A percentile compares a stretch with the other conserved stretches of the same genome.
Evolutionary conservation across 495 filamentous ascomycete species (phyloP).

Genomic region (Lepraria neglecta): DNA sequence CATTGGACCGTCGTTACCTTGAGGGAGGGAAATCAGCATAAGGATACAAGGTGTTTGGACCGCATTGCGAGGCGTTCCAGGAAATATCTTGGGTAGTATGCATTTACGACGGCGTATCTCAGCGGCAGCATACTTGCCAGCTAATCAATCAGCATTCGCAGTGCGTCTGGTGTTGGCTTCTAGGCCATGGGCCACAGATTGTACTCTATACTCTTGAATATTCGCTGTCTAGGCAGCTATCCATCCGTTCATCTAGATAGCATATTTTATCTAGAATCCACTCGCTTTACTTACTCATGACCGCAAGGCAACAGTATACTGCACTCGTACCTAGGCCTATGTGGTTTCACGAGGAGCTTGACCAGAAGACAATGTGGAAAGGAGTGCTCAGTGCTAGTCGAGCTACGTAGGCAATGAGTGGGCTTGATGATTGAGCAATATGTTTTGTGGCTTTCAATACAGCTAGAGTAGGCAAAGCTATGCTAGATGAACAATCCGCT

Average conservation of each 20-base stretch:
- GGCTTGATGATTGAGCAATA: not conserved
- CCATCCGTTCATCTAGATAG: not conserved
- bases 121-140: constrained; percentile 4
- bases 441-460: not conserved
- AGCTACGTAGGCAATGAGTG: too few species aligned
- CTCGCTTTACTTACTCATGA: too few species aligned
- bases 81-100: constrained; percentile 8
- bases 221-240: not conserved
- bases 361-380: too few species aligned
- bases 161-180: not conserved
- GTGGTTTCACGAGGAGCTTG: too few species aligned
- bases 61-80: constrained; percentile 2
- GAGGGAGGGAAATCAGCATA: not conserved
- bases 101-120: constrained; percentile 10
- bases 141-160: not conserved
- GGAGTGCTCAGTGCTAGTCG: too few species aligned
- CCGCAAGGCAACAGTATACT: too few species aligned
- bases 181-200: not conserved
- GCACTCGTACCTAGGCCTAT: too few species aligned
- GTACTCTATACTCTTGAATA: not conserved
- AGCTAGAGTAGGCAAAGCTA: constrained; percentile 5
- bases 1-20: not conserved
- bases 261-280: constrained; percentile 4
- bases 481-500: constrained; percentile 1
- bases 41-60: not conserved